These are phyloP conservation scores for Pichia sp. DNA, from an alignment of 1,139 yeast genomes.

Conservation along the genomic window DNA sequence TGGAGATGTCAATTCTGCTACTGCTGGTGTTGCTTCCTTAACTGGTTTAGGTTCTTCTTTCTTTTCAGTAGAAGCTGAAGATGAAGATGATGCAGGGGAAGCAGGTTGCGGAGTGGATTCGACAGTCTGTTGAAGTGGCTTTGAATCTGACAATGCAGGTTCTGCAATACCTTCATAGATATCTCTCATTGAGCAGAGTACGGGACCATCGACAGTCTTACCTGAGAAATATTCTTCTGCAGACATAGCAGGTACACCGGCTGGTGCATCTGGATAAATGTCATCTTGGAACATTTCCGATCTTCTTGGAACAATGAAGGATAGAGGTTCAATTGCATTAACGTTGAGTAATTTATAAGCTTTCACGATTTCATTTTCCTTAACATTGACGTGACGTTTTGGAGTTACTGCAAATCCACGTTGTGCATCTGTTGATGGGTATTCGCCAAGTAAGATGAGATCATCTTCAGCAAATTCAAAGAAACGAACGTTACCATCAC, in stretches of 20 bases:
- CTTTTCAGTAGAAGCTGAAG: slow-evolving; percentile 1
- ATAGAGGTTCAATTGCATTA: slow-evolving; percentile 74
- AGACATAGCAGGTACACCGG: slow-evolving; percentile 66
- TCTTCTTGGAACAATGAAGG: slow-evolving; percentile 89
- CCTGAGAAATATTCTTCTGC: slow-evolving; percentile 80
- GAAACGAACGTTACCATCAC: slow-evolving; percentile 96
- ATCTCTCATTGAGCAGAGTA: slow-evolving; percentile 67
- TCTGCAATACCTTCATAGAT: slow-evolving; percentile 64
- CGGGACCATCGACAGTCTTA: slow-evolving; percentile 74
- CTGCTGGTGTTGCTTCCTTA: slow-evolving; percentile 11
- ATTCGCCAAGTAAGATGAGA: slow-evolving; percentile 76
- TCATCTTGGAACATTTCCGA: slow-evolving; percentile 90
- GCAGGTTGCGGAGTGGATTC: no score
- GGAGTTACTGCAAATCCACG: slow-evolving; percentile 93
- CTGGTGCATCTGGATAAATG: slow-evolving; percentile 87
- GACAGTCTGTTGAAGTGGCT: slow-evolving; percentile 5
- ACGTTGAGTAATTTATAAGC: slow-evolving; percentile 84
- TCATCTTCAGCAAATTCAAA: slow-evolving; percentile 81
- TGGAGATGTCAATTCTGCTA: slow-evolving; percentile 9
- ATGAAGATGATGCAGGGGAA: no score
- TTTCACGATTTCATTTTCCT: slow-evolving; percentile 76
- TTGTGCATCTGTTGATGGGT: slow-evolving; percentile 84
- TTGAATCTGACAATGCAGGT: slow-evolving; percentile 29
- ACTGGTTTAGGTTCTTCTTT: slow-evolving; percentile 13
- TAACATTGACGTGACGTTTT: slow-evolving; percentile 67